Evolutionary conservation across 2,329 filamentous ascomycete species (phyloP), one percentile per base, ranked within the genome.

Genomic region (Cladosporium velox): DNA sequence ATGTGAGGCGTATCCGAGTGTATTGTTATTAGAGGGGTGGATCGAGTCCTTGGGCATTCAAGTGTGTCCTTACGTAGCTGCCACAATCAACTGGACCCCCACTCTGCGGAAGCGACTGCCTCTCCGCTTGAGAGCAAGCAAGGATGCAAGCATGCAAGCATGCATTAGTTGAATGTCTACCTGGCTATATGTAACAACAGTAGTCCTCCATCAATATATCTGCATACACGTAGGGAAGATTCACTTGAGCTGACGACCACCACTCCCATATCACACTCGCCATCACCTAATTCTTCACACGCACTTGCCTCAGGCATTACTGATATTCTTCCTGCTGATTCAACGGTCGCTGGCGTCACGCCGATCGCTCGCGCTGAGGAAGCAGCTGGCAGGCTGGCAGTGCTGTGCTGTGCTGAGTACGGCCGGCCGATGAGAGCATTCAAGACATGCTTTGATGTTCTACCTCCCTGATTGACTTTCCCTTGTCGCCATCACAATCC

Each of bases 351-450:
- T 21, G 52, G 52, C 32, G 47, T 38, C 58, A 24, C 38, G 58
- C 47, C 35, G 38, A 60, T 60, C 26, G 44, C 18, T 24, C 57
- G 57, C 57, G 35, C 57, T 30, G 35, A 30, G 35, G 57, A 34
- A 41, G 35, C 24, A 60, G 18, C 21, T 28, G 14, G 44, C 67
- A 2, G 6, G 30, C 18, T n/a, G 38, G 15, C 18, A 68, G 21
- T 66, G 64, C 38, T 64, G 65, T 66, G 64, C 38, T 64, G 65
- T 52, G 67, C 67, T 55, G 51, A 35, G 21, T 55, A 47, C 52
- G 58, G 24, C 52, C 52, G 58, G 24, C 52, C 60, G 24, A 32
- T 30, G 49, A 52, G 49, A 55, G 26, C 30, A 12, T 12, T 12
- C 52, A 18, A 55, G 15, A 55, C 52, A 55, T 55, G 52, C 52